Evolutionary conservation across 805 yeast genomes (phyloP).

Genomic region (Kodamaea restingae): DNA sequence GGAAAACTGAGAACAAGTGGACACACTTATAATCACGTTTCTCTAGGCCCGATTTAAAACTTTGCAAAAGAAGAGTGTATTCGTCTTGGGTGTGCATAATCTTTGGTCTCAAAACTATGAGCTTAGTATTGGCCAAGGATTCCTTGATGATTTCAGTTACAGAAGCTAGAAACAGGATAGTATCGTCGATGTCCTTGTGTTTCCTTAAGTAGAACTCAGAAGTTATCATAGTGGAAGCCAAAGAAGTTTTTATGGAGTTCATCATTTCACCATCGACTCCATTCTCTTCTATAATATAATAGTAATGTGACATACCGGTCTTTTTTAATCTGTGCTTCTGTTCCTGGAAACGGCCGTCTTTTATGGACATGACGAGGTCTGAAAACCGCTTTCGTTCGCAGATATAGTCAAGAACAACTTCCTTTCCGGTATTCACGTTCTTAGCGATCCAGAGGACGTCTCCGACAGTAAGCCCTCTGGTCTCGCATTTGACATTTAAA

Average conservation of each 20-base stretch:
- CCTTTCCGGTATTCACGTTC: constrained; percentile 51
- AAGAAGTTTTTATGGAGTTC: constrained; percentile 71
- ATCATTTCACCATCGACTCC: constrained; percentile 44
- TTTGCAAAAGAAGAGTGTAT: constrained; percentile 38
- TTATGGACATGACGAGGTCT: constrained; percentile 76
- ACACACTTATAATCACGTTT: constrained; percentile 32
- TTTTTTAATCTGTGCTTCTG: constrained; percentile 75
- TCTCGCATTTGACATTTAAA: constrained; percentile 48
- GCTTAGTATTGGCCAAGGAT: constrained; percentile 27
- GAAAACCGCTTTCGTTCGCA: constrained; percentile 87
- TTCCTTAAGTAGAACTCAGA: constrained; percentile 65
- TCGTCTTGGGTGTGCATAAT: constrained; percentile 48
- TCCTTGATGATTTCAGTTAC: constrained; percentile 43
- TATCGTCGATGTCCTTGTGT: constrained; percentile 70
- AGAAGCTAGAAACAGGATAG: constrained; percentile 55
- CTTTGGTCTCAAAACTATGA: constrained; percentile 51
- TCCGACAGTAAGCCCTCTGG: constrained; percentile 67
- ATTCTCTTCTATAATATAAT: constrained; percentile 78
- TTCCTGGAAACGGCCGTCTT: constrained; percentile 85
- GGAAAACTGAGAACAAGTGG: constrained; percentile 44
- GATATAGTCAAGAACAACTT: constrained; percentile 74
- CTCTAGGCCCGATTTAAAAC: constrained; percentile 46
- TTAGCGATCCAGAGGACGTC: constrained; percentile 89
- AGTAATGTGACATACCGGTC: constrained; percentile 63
- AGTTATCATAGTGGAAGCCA: constrained; percentile 63